phyloP scores from a whole-genome alignment of 208 protist genomes.

The Crithidia brevicula region DNA sequence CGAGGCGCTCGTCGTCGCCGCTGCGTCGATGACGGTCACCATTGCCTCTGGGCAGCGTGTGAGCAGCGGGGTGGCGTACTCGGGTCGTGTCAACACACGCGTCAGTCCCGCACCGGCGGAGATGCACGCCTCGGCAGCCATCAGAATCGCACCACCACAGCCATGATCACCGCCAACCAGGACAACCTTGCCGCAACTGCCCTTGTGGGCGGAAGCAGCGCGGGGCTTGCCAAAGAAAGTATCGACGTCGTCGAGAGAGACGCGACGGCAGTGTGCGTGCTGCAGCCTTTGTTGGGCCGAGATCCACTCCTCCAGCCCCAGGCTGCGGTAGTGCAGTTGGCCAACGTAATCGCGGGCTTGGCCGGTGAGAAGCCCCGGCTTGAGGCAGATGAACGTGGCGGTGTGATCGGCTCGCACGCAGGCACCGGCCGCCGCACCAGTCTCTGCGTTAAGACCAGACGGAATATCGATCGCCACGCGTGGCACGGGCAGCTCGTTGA shows the following conservation, averaged over 20 bases:
- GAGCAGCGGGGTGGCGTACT: constrained; percentile 65
- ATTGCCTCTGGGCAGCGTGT: constrained; percentile 85
- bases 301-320: constrained; percentile 70
- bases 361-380: constrained; percentile 82
- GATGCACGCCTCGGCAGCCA: constrained; percentile 79
- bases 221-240: constrained; percentile 43
- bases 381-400: constrained; percentile 80
- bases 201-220: constrained; percentile 61
- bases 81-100: constrained; percentile 59
- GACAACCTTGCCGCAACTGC: constrained; percentile 60
- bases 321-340: constrained; percentile 70
- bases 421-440: constrained; percentile 52
- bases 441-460: constrained; percentile 85
- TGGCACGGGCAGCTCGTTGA: constrained; percentile 58
- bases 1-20: too few species aligned
- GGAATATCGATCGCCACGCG: constrained; percentile 87
- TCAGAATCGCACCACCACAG: constrained; percentile 76
- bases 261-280: constrained; percentile 45
- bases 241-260: constrained; percentile 46
- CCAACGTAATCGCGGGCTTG: constrained; percentile 62
- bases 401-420: constrained; percentile 81
- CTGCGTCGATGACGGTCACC: constrained; percentile 24
- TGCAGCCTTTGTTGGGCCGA: constrained; percentile 19
- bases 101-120: constrained; percentile 64
- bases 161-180: constrained; percentile 76